Conservation (phyloP, 768 basidiomycete species). For the Chiua virens region DNA sequence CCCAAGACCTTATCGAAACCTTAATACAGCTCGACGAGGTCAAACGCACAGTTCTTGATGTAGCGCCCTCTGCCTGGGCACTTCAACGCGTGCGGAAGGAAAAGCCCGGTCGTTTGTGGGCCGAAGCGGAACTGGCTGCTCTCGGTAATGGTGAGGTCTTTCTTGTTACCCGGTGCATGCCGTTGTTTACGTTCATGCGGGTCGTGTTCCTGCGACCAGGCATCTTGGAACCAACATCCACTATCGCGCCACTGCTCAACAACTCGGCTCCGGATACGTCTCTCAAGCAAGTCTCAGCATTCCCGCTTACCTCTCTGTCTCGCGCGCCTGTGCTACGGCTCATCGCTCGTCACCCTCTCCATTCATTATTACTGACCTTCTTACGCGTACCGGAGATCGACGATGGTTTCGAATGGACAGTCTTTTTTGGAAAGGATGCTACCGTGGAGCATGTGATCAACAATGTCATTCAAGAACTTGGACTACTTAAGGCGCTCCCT, state of each 20-base stretch:
- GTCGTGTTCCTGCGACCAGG: conserved; percentile 36
- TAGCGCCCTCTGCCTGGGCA: conserved; percentile 64
- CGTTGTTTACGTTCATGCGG: conserved; percentile 12
- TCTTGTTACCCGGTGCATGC: not conserved
- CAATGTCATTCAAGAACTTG: conserved; percentile 59
- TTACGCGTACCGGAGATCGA: conserved; percentile 74
- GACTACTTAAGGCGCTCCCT: conserved; percentile 62
- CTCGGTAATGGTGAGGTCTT: conserved; percentile 60
- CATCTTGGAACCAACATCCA: conserved; percentile 43
- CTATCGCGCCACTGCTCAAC: conserved; percentile 55
- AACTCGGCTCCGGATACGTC: no score
- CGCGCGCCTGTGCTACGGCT: conserved; percentile 68
- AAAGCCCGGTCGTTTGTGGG: conserved; percentile 62
- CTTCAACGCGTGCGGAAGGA: conserved; percentile 65
- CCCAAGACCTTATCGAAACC: conserved; percentile 57
- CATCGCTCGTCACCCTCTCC: conserved; percentile 63
- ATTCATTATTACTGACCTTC: conserved; percentile 56
- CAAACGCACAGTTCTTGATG: conserved; percentile 52
- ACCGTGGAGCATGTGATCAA: conserved; percentile 57
- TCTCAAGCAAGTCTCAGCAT: conserved; percentile 65
- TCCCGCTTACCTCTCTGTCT: conserved; percentile 65
- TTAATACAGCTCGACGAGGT: conserved; percentile 50
- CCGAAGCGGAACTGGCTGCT: conserved; percentile 64
- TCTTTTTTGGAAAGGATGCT: conserved; percentile 60
- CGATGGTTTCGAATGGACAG: conserved; percentile 65